Conservation (phyloP, 1,139 yeast genomes). For the Sugiyamaella paludigena region DNA sequence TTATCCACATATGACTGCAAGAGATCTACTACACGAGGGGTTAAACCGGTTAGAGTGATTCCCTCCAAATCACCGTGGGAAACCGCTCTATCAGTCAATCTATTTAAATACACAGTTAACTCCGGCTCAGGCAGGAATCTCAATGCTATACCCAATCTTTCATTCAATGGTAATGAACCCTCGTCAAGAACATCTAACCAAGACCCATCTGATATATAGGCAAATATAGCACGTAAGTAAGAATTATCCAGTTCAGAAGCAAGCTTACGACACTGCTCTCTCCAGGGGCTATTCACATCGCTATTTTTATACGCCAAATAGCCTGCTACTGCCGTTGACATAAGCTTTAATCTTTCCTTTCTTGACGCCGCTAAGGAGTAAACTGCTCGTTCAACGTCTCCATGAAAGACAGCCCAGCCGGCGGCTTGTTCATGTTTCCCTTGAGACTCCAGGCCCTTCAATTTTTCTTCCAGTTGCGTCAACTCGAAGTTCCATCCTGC, state of each 20-base stretch:
- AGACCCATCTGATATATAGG: conserved; percentile 88
- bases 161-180: conserved; percentile 80
- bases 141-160: conserved; percentile 84
- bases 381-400: conserved; percentile 79
- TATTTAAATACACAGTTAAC: conserved; percentile 49
- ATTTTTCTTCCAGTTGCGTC: conserved; percentile 69
- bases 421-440: conserved; percentile 88
- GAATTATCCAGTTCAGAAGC: conserved; percentile 88
- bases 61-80: conserved; percentile 87
- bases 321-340: conserved; percentile 94
- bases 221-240: conserved; percentile 86
- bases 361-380: conserved; percentile 59
- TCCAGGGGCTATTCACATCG: conserved; percentile 78
- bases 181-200: conserved; percentile 97
- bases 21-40: conserved; percentile 76
- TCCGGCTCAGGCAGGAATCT: conserved; percentile 81
- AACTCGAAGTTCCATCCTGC: conserved; percentile 91
- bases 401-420: conserved; percentile 96
- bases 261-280: conserved; percentile 84
- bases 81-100: conserved; percentile 71
- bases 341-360: conserved; percentile 63
- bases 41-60: conserved; percentile 81
- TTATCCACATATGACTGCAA: conserved; percentile 85
- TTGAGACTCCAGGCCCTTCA: conserved; percentile 52
- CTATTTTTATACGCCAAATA: conserved; percentile 71